Base-by-base conservation (phyloP, 495 filamentous ascomycete genomes). In the Annulohypoxylon stygium region DNA sequence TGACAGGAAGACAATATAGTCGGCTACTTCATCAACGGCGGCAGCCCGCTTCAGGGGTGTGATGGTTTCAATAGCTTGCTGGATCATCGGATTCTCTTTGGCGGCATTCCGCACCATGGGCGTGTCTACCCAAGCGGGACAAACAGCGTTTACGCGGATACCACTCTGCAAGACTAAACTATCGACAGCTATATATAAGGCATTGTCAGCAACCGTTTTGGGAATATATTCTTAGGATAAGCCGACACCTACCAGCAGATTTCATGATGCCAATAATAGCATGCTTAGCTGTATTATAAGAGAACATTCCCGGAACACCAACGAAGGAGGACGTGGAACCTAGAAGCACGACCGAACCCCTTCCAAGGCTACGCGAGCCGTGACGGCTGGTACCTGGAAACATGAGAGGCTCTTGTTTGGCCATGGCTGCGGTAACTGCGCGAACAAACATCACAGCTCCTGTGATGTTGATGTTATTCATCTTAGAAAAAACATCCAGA, bases 381-480 rank as follows among this genome's bases (percentile, higher is more conserved):
- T 76, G 72, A 14, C 74, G 67, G 0, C 65, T 37, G 3, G 30
- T 30, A 6, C 60, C 30, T 7, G 8, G 8, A 25, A 79, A 69
- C 47, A 75, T 69, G n/a, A 61, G 67, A 14, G 79, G 74, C 25
- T 76, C 66, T 51, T 84, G 81, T 34, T 73, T 71, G 59, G 79
- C 67, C 82, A 84, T 83, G 26, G 79, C 77, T 9, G 67, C 70
- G n/a, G 76, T 55, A 30, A 80, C 81, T n/a, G 80, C 73, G 9
- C 64, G 53, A 2, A 58, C 33, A 16, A 37, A 67, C 2, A 47
- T 37, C 63, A 66, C 14, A 3, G 54, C 54, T 3, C 69, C 69
- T 8, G 54, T 34, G n/a, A 57, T 36, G 18, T 71, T 71, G 8
- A 39, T 61, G 1, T 66, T 51, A 0, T 43, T 64, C 0, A 30